Evolutionary conservation across 371 early-diverging fungal genomes (phyloP).

Genomic region (Coemansia sp.): DNA sequence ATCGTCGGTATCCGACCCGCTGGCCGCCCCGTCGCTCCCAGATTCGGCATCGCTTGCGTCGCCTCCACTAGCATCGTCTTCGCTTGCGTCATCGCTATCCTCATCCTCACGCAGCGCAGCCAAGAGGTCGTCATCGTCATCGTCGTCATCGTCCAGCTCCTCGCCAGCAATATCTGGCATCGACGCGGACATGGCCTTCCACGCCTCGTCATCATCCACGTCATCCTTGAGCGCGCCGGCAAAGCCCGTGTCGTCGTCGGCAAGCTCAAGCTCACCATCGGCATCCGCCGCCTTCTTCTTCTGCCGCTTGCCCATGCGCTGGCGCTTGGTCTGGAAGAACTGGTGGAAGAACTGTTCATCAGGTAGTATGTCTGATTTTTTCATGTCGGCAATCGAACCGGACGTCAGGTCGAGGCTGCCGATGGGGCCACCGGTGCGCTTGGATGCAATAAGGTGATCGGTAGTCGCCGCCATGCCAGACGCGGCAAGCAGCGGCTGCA

Average conservation of each 20-base stretch:
- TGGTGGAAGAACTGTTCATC: slow-evolving; percentile 51
- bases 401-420: slow-evolving; percentile 36
- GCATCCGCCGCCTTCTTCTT: slow-evolving; percentile 46
- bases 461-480: slow-evolving; percentile 12
- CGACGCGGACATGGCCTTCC: slow-evolving; percentile 70
- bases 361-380: slow-evolving; percentile 20
- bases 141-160: slow-evolving; percentile 45
- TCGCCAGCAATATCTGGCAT: slow-evolving; percentile 64
- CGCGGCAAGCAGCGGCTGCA: slow-evolving; percentile 56
- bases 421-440: slow-evolving; percentile 18
- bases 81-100: slow-evolving; percentile 54
- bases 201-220: slow-evolving; percentile 57
- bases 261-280: slow-evolving; percentile 35
- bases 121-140: slow-evolving; percentile 51
- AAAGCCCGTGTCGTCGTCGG: slow-evolving; percentile 57
- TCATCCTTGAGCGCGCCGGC: slow-evolving; percentile 51
- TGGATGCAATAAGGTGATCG: slow-evolving; percentile 21
- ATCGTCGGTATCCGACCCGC: slow-evolving; percentile 34
- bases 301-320: slow-evolving; percentile 52
- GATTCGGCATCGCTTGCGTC: slow-evolving; percentile 55
- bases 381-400: slow-evolving; percentile 21
- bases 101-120: slow-evolving; percentile 55
- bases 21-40: slow-evolving; percentile 23
- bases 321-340: slow-evolving; percentile 77
- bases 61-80: slow-evolving; percentile 48